A percentile compares a stretch with the other conserved stretches of the same genome.
Evolutionary conservation across 768 basidiomycete genomes (phyloP).

Genomic region (Hemileccinum rubropunctum): DNA sequence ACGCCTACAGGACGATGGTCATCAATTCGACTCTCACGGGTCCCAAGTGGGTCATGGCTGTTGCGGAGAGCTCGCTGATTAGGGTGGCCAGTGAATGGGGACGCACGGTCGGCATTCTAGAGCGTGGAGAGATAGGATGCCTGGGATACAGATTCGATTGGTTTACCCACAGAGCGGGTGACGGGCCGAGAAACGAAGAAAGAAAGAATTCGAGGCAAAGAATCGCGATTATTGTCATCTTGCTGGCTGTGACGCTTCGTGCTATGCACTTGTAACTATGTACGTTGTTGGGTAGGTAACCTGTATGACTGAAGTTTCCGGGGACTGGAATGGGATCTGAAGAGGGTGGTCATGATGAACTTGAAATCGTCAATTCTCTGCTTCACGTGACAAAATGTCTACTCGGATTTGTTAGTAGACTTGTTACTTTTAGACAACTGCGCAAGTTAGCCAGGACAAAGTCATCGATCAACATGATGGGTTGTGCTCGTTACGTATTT

Average conservation of each 20-base stretch:
- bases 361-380: no score
- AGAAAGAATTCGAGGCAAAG: slow-evolving; percentile 39
- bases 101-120: slow-evolving; percentile 42
- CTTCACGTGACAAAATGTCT: background rate
- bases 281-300: no score
- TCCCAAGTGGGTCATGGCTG: slow-evolving; percentile 39
- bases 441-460: no score
- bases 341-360: no score
- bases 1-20: slow-evolving; percentile 32
- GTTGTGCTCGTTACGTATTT: slow-evolving; percentile 37
- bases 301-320: no score
- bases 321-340: no score
- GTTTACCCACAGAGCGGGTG: slow-evolving; percentile 43
- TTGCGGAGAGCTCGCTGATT: slow-evolving; percentile 49
- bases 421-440: no score
- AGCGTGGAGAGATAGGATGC: slow-evolving; percentile 37
- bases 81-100: slow-evolving; percentile 52
- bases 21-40: slow-evolving; percentile 37
- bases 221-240: slow-evolving; percentile 15
- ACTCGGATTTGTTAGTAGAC: no score
- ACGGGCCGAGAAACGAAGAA: slow-evolving; percentile 45
- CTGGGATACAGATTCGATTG: slow-evolving; percentile 52
- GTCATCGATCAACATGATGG: slow-evolving; percentile 16
- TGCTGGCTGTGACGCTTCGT: slow-evolving; percentile 5
- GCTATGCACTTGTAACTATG: background rate